phyloP scores from a whole-genome alignment of 371 early-diverging fungal genomes.

The Lichtheimia corymbifera region DNA sequence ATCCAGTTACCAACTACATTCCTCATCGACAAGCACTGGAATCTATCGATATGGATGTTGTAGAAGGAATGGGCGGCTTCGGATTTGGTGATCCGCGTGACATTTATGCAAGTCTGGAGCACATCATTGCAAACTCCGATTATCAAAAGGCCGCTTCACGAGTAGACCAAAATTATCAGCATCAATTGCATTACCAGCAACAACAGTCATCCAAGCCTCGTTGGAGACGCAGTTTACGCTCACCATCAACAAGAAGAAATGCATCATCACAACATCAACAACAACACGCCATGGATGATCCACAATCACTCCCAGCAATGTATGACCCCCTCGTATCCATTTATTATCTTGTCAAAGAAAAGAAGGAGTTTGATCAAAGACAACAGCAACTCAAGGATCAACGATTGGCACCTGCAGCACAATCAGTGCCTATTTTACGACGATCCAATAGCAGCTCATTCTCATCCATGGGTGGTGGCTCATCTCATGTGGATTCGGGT shows the following conservation, averaged over 20 bases:
- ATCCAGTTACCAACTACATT: constrained; percentile 34
- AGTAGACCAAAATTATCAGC: constrained; percentile 29
- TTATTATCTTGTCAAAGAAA: constrained; percentile 86
- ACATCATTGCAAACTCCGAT: constrained; percentile 27
- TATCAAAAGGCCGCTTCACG: constrained; percentile 38
- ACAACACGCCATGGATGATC: constrained; percentile 31
- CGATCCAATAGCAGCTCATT: constrained; percentile 21
- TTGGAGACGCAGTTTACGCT: constrained; percentile 22
- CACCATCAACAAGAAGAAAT: background rate
- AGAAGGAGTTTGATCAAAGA: constrained; percentile 37
- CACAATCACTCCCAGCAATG: constrained; percentile 45
- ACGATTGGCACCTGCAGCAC: constrained; percentile 16
- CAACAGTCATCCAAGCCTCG: constrained; percentile 13
- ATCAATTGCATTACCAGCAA: constrained; percentile 10
- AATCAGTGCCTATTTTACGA: constrained; percentile 17
- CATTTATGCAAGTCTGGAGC: constrained; percentile 28
- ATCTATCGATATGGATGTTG: constrained; percentile 35
- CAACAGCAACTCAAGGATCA: constrained; percentile 21
- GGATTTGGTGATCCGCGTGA: constrained; percentile 37
- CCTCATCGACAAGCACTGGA: constrained; percentile 38
- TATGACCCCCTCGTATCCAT: constrained; percentile 79
- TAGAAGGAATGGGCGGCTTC: constrained; percentile 51
- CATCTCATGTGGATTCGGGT: constrained; percentile 1
- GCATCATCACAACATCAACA: constrained; percentile 1
- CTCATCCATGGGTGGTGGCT: background rate